These are phyloP conservation scores for Phlebopus sp. DNA, from an alignment of 1,284 basidiomycete genomes.

Conservation along the genomic window DNA sequence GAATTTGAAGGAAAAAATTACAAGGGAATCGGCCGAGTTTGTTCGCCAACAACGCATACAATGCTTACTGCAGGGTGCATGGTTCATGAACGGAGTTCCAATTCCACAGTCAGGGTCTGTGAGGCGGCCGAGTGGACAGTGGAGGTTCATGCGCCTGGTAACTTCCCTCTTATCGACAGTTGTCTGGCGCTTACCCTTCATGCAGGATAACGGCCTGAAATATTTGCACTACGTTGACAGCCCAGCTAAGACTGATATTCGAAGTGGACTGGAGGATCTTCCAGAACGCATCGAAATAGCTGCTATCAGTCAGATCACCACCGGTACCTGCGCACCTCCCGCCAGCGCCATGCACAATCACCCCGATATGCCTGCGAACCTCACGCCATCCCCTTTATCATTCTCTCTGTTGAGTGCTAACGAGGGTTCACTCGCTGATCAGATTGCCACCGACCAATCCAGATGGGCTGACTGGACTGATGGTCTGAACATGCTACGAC, in stretches of 20 bases:
- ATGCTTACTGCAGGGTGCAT: conserved; percentile 85
- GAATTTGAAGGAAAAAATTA: conserved; percentile 82
- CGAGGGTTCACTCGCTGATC: conserved; percentile 79
- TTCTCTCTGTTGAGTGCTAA: conserved; percentile 76
- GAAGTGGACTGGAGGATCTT: conserved; percentile 81
- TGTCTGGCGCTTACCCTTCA: conserved; percentile 6
- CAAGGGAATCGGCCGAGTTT: conserved; percentile 91
- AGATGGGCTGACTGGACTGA: conserved; percentile 97
- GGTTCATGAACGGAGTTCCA: conserved; percentile 80
- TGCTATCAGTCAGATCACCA: conserved; percentile 73
- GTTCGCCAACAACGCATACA: conserved; percentile 88
- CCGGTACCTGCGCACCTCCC: conserved; percentile 72
- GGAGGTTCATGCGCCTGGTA: conserved; percentile 80
- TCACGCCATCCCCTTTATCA: conserved; percentile 66
- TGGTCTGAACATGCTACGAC: conserved; percentile 84
- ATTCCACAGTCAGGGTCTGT: conserved; percentile 43
- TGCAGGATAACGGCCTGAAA: conserved; percentile 73
- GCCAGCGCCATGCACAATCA: conserved; percentile 60
- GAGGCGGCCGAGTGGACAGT: conserved; percentile 58
- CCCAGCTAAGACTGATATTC: conserved; percentile 70
- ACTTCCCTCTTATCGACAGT: conserved; percentile 13
- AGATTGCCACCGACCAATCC: conserved; percentile 81
- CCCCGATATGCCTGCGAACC: conserved; percentile 53
- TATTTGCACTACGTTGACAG: conserved; percentile 84
- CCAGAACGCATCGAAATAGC: conserved; percentile 83